phyloP scores from a whole-genome alignment of 2,329 filamentous ascomycete species.

The Fusarium illudens region DNA sequence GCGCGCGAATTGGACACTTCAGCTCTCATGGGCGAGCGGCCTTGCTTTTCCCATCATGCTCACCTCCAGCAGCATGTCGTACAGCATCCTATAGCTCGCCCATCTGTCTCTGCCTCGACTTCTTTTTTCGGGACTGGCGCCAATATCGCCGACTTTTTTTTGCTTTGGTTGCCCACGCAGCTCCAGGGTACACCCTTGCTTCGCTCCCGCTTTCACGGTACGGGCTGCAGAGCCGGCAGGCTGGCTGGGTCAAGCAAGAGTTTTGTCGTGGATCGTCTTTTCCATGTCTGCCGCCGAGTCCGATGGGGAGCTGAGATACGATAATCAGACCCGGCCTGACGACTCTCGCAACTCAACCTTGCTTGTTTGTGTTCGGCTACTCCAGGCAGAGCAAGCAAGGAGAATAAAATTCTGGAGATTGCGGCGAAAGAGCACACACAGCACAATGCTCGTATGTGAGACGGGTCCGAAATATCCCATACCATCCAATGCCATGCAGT shows the following conservation, averaged over 20 bases:
- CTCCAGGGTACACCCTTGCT: conserved; percentile 25
- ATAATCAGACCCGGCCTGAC: conserved; percentile 16
- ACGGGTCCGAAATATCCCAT: conserved; percentile 10
- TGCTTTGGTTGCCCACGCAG: conserved; percentile 15
- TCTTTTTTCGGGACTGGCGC: not conserved
- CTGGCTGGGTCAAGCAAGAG: conserved; percentile 28
- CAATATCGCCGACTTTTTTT: conserved; percentile 4
- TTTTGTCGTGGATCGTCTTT: conserved; percentile 8
- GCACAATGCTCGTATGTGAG: not conserved
- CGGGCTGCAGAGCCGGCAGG: conserved; percentile 28
- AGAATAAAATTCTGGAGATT: not conserved
- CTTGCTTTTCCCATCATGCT: conserved; percentile 7
- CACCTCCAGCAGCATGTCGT: not conserved
- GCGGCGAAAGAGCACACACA: not conserved
- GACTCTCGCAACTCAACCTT: too few species aligned
- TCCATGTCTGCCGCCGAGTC: conserved; percentile 10
- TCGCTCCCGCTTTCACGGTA: conserved; percentile 25
- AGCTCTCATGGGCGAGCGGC: not conserved
- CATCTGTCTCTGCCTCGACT: not conserved
- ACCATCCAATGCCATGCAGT: not conserved
- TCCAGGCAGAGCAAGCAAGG: not conserved
- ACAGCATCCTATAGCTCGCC: conserved; percentile 3
- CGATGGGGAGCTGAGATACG: conserved; percentile 22
- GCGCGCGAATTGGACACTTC: not conserved
- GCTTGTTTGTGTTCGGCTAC: not conserved